phyloP scores from a whole-genome alignment of 2,329 filamentous ascomycete species.

The Lecanoromycetidae sp. region DNA sequence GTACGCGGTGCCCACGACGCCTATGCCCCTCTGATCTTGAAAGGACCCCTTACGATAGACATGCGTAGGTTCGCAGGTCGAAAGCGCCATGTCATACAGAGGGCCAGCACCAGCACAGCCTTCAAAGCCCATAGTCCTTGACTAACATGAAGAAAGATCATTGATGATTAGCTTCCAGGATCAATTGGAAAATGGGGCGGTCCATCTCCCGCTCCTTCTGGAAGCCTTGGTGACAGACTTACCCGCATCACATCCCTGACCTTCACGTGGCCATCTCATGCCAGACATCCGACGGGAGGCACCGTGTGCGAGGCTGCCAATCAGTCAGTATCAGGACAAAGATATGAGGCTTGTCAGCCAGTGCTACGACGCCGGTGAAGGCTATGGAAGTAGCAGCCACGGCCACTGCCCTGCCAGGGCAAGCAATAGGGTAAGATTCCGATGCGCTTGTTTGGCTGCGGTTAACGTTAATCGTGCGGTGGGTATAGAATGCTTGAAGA shows the following conservation, averaged over 20 bases:
- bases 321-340: background rate
- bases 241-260: too few species aligned
- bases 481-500: background rate
- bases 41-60: too few species aligned
- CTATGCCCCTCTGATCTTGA: too few species aligned
- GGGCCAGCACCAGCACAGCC: background rate
- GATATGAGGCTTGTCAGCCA: background rate
- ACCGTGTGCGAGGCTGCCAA: constrained; percentile 3
- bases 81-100: background rate
- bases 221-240: too few species aligned
- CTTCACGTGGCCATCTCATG: too few species aligned
- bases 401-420: constrained; percentile 5
- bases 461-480: background rate
- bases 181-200: background rate
- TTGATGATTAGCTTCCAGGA: background rate
- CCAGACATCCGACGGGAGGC: too few species aligned
- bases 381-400: background rate
- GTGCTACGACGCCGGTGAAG: background rate
- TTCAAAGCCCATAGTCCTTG: background rate
- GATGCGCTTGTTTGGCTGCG: background rate
- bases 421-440: constrained; percentile 1
- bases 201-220: background rate
- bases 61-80: too few species aligned
- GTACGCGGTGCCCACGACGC: too few species aligned
- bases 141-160: too few species aligned